Conservation (phyloP, 2,329 filamentous ascomycete species). For the Fusarium euwallaceae region DNA sequence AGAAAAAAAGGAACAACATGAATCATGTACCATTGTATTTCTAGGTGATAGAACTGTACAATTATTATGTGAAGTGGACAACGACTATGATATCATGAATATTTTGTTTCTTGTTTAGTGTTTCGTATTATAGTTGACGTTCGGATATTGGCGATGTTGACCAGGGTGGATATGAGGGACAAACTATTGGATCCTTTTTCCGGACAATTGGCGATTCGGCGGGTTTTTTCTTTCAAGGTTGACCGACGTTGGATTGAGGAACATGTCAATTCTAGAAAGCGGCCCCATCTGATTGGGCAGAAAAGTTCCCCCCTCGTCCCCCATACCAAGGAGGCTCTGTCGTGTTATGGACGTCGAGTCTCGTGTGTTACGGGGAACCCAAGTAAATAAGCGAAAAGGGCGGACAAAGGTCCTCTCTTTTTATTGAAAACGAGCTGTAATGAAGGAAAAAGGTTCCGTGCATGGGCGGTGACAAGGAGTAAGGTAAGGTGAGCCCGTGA, state of each 20-base stretch:
- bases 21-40: constrained; percentile 46
- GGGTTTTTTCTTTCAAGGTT: background rate
- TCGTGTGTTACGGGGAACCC: background rate
- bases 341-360: background rate
- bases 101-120: background rate
- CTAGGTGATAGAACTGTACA: constrained; percentile 47
- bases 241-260: constrained; percentile 10
- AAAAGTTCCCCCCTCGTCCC: constrained; percentile 46
- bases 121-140: background rate
- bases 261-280: constrained; percentile 1
- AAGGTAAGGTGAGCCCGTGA: background rate
- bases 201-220: background rate
- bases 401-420: background rate
- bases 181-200: background rate
- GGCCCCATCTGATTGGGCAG: constrained; percentile 44
- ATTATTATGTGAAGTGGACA: constrained; percentile 4
- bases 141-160: background rate
- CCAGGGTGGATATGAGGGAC: background rate
- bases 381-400: background rate
- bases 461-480: constrained; percentile 10
- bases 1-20: constrained; percentile 16
- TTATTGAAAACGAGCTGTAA: background rate
- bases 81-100: background rate
- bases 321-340: constrained; percentile 19
- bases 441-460: constrained; percentile 31